phyloP scores from a whole-genome alignment of 192 early-diverging fungal genomes.

The Chytriomyces confervae region DNA sequence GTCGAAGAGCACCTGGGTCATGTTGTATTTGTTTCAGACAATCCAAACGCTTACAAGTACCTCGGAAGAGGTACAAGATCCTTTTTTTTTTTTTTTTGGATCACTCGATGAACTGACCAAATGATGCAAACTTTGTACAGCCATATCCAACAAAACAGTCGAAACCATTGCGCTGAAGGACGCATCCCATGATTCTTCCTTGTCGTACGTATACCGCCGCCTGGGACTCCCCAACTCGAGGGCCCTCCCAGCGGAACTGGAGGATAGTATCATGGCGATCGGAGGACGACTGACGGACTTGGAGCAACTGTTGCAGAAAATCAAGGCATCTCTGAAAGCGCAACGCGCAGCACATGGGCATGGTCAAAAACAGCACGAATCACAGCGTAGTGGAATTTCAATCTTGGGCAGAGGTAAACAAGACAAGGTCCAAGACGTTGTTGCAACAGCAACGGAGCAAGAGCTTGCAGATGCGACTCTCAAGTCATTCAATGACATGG shows the following conservation, averaged over 20 bases:
- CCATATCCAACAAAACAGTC: slow-evolving; percentile 72
- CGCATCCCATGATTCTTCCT: slow-evolving; percentile 67
- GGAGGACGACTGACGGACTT: slow-evolving; percentile 93
- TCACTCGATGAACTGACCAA: not conserved
- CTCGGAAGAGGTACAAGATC: slow-evolving; percentile 67
- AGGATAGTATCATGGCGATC: slow-evolving; percentile 65
- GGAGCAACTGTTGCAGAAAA: slow-evolving; percentile 87
- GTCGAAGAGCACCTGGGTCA: slow-evolving; percentile 88
- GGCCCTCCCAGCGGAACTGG: slow-evolving; percentile 25
- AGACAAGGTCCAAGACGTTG: slow-evolving; percentile 4
- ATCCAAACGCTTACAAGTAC: slow-evolving; percentile 62
- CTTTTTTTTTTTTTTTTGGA: not conserved
- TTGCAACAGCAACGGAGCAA: not conserved
- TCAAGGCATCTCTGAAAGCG: slow-evolving; percentile 61
- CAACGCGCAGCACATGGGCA: not conserved
- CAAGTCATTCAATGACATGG: slow-evolving; percentile 85
- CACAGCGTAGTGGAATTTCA: not conserved
- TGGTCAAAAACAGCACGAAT: not conserved
- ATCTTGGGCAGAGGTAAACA: not conserved
- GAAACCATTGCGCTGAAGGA: slow-evolving; percentile 73
- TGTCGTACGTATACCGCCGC: slow-evolving; percentile 64
- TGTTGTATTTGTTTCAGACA: slow-evolving; percentile 86
- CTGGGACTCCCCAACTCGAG: slow-evolving; percentile 38
- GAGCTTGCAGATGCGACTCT: slow-evolving; percentile 30
- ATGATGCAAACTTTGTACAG: slow-evolving; percentile 38